phyloP scores from a whole-genome alignment of 2,329 filamentous ascomycete species.

The Ploettnerulaceae sp. region DNA sequence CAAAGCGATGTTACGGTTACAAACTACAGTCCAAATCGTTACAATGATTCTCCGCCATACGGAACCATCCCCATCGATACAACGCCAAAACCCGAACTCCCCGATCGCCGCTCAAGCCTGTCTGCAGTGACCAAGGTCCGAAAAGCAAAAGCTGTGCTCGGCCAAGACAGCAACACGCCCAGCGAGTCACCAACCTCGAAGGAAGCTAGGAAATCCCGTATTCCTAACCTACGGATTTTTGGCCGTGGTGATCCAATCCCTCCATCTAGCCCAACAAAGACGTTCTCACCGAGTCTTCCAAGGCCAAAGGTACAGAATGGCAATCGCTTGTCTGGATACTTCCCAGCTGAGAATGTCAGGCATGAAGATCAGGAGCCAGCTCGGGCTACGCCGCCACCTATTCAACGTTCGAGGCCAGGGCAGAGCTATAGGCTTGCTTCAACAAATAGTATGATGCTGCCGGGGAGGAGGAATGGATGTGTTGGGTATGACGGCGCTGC shows the following conservation, averaged over 20 bases:
- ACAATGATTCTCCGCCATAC: slow-evolving; percentile 14
- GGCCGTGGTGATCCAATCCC: slow-evolving; percentile 13
- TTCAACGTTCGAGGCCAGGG: slow-evolving; percentile 18
- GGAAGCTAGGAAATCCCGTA: slow-evolving; percentile 6
- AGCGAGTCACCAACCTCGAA: slow-evolving; percentile 5
- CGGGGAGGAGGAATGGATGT: slow-evolving; percentile 1
- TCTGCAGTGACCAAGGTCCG: slow-evolving; percentile 24
- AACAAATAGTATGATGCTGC: not conserved
- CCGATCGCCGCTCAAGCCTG: slow-evolving; percentile 31
- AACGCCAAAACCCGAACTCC: slow-evolving; percentile 18
- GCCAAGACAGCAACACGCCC: not conserved
- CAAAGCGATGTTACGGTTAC: slow-evolving; percentile 23
- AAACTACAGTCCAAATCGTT: not conserved
- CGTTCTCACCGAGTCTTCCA: not conserved
- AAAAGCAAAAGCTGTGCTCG: slow-evolving; percentile 11
- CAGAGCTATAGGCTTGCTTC: slow-evolving; percentile 18
- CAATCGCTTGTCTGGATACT: slow-evolving; percentile 1
- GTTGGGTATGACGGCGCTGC: slow-evolving; percentile 3
- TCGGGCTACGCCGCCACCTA: slow-evolving; percentile 31
- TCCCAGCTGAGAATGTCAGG: slow-evolving; percentile 1
- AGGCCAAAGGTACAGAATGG: not conserved
- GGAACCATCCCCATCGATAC: slow-evolving; percentile 16
- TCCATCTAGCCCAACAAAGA: slow-evolving; percentile 1
- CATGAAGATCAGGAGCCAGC: slow-evolving; percentile 13
- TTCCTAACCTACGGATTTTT: slow-evolving; percentile 11